Conservation (phyloP, 2,329 filamentous ascomycete species). For the Cordyceps militaris region DNA sequence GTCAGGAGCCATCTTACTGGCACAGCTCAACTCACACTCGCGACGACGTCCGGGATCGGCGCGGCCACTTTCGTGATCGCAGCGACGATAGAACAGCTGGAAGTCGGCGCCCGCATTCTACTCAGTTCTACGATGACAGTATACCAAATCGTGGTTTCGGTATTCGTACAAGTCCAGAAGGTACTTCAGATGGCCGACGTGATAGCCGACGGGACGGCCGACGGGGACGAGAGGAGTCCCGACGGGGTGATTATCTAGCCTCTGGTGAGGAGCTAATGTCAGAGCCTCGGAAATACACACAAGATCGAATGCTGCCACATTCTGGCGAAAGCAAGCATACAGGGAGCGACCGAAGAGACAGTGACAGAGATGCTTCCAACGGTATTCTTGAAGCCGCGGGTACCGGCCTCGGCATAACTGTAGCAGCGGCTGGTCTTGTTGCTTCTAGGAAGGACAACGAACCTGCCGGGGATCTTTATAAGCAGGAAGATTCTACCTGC, state of each 20-base stretch:
- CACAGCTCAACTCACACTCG: slow-evolving; percentile 43
- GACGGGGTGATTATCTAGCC: slow-evolving; percentile 19
- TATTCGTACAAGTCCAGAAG: slow-evolving; percentile 36
- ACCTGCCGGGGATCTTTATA: background rate
- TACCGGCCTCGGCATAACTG: slow-evolving; percentile 41
- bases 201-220: slow-evolving; percentile 29
- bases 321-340: background rate
- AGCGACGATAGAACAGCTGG: slow-evolving; percentile 18
- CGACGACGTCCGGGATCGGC: slow-evolving; percentile 39
- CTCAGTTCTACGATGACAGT: slow-evolving; percentile 39
- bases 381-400: slow-evolving; percentile 38
- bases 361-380: background rate
- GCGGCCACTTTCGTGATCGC: slow-evolving; percentile 33
- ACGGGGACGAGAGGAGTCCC: slow-evolving; percentile 28
- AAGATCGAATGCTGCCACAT: background rate
- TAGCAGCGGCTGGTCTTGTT: slow-evolving; percentile 37
- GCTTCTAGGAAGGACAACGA: slow-evolving; percentile 31
- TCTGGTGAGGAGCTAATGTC: slow-evolving; percentile 13
- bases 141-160: slow-evolving; percentile 44
- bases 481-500: background rate
- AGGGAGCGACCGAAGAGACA: background rate
- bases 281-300: slow-evolving; percentile 17
- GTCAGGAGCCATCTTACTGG: slow-evolving; percentile 43
- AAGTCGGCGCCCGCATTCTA: slow-evolving; percentile 22
- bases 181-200: slow-evolving; percentile 18